Evolutionary conservation across 352 stramenopile genomes (phyloP).

Genomic region (Globisporangium abappressorium): DNA sequence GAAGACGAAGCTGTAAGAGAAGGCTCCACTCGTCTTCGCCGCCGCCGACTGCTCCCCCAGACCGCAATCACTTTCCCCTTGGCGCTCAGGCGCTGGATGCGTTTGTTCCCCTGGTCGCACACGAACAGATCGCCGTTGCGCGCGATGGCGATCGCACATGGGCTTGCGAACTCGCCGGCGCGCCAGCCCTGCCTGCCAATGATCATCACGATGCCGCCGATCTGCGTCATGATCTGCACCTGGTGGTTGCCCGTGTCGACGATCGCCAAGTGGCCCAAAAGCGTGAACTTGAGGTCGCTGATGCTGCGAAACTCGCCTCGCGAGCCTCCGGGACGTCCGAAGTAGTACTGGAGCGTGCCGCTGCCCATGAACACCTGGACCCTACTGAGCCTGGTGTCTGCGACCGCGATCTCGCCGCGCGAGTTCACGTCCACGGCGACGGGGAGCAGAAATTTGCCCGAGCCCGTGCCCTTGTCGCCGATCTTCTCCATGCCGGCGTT

Average conservation of each 20-base stretch:
- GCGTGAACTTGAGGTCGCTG: slow-evolving; percentile 49
- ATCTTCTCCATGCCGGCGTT: slow-evolving; percentile 21
- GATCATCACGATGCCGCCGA: slow-evolving; percentile 33
- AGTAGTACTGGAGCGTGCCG: slow-evolving; percentile 40
- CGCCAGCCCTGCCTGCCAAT: slow-evolving; percentile 35
- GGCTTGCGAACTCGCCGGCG: slow-evolving; percentile 31
- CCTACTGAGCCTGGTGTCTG: slow-evolving; percentile 48
- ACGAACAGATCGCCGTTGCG: slow-evolving; percentile 53
- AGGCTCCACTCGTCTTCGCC: neutral
- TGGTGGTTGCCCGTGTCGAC: slow-evolving; percentile 58
- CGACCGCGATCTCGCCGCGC: slow-evolving; percentile 52
- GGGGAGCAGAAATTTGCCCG: slow-evolving; percentile 48
- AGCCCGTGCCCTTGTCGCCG: slow-evolving; percentile 30
- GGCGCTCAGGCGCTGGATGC: slow-evolving; percentile 49
- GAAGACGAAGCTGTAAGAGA: no score
- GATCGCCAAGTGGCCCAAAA: slow-evolving; percentile 45
- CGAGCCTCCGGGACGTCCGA: slow-evolving; percentile 38
- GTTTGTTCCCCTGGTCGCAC: slow-evolving; percentile 57
- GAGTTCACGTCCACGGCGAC: slow-evolving; percentile 51
- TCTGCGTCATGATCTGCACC: slow-evolving; percentile 49
- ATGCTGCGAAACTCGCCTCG: slow-evolving; percentile 51
- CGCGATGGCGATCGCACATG: slow-evolving; percentile 36
- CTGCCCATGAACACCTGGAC: slow-evolving; percentile 58
- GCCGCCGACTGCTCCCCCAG: slow-evolving; percentile 39
- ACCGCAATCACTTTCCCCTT: slow-evolving; percentile 35